Evolutionary conservation across 805 yeast species (phyloP), one percentile per base, ranked within the genome.

Genomic region (Lipomyces kockii): DNA sequence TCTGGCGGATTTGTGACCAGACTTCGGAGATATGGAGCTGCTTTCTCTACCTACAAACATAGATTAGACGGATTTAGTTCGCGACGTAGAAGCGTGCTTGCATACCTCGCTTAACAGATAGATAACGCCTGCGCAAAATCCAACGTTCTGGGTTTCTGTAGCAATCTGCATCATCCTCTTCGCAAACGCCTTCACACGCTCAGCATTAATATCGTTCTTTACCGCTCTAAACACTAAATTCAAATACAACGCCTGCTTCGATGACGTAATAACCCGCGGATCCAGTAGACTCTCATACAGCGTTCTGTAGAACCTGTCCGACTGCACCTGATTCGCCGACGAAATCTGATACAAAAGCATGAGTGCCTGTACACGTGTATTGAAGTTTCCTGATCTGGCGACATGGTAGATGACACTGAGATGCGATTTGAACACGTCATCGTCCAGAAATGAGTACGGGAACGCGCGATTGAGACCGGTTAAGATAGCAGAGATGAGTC

Each of bases 401-500:
- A 94, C 94, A 75, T 86, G 87, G 83, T 89, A 95, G 65, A 95
- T 81, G 0, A 97, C 89, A 75, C 91, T 89, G 75, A 94, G 82
- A 79, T 95, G 98, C 68, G 85, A 82, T 71, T 87, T 86, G 62
- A 81, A 80, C 75, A 89, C 91, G 6, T 86, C 85, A 35, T 89
- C 87, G 51, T 87, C 84, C 63, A 95, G 81, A 70, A 87, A 84
- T 1, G 97, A 87, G 77, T 91, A 95, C 64, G 98, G 98, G 83
- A 91, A 94, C 0, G 98, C 93, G 80, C 99, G 90, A 78, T 95
- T 95, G 66, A 95, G 85, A 73, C 99, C 99, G 0, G 99, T 92
- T 72, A 95, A 84, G 65, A 95, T 84, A 17, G 97, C 97, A 35
- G 97, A 88, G 74, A 94, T 91, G 73, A 94, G 80, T 74, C 90